Evolutionary conservation across 768 basidiomycete genomes (phyloP), one percentile per base, ranked within the genome.

Genomic region (Hysterangium stoloniferum): DNA sequence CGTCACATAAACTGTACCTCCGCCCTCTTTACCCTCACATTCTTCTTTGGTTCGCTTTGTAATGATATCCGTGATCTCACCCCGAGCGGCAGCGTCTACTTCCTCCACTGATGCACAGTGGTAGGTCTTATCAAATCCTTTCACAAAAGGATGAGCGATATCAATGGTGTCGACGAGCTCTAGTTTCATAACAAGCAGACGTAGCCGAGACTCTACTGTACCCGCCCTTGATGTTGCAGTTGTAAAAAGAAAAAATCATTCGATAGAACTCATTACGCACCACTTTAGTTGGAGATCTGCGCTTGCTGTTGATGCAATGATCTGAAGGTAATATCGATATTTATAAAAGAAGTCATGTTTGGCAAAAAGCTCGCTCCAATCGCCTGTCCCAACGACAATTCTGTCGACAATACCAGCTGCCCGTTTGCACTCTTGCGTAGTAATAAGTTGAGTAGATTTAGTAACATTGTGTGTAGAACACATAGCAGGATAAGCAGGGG

Each of bases 391-490:
- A 32, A 87, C 77, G 47, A 94, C 86, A 42, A 99, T 88, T 62
- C 81, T 84, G 67, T 96, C 91, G 34, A 96, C 92, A 54, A 97
- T 90, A 49, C 90, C 90, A 54, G 93, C 84, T 44, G 88, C 95
- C 75, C 86, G 82, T 71, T 91, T 87, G 65, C 97, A 93, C 61
- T 99, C 96, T 58, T 90, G 84, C 0, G 87, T 94, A 75, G 96
- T 92, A 48, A 99, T 88, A 75, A 86, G 83, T 68, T 96, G 91
- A 4, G 95, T 98, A 7, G 93, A 96, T 36, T 80, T 79, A 45
- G 92, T 93, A 54, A 98, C 94, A 60, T 98, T 99, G 70, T 99
- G 96, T 15, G 96, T 99, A 22, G 95, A 81, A 65, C 95, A 98
- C 95, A 99, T 99, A 5, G 95, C 84, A 40, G 96, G 96, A 67